Base-by-base conservation (phyloP, 1,284 basidiomycete species). In the Macrocybe sp. region DNA sequence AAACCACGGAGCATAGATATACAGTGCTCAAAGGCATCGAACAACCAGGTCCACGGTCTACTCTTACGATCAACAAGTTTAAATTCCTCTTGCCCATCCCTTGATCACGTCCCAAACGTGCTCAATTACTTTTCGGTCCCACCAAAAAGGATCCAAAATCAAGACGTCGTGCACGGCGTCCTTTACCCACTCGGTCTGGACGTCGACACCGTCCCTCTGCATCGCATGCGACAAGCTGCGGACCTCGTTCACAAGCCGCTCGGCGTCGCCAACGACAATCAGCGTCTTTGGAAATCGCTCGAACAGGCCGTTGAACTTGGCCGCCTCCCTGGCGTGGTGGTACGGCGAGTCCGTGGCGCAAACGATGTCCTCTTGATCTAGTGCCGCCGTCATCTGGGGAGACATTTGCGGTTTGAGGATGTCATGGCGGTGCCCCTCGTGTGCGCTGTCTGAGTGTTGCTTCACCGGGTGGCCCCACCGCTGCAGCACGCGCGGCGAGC, bases 271-370 rank as follows among this genome's bases (percentile, higher is more conserved):
- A 28, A 72, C 65, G 16, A 75, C 64, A 39, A 78, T 62, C 36
- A 75, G 63, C 22, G 68, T 62, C 41, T 59, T 61, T 34, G 76
- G 71, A 50, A 77, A 78, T 30, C 63, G 65, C 32, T 62, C 67
- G 55, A 78, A 77, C 10, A 78, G 22, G 22, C 22, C 22, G 22
- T 22, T 22, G 4, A 22, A 60, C 37, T 63, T 66, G 16, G 66
- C 59, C 46, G 61, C 66, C 8, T 48, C 41, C 34, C 51, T 49
- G 4, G 56, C 55, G 29, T 55, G 54, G 44, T 53, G 53, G 50
- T 59, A 59, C 5, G 58, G 54, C 35, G 54, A 58, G 22, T 22
- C 22, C 22, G 22, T 22, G 22, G 22, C 22, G 22, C 3, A 22
- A 4, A 22, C 22, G 22, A 22, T 22, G 22, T 22, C 22, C 22